Base-by-base conservation (phyloP, 192 early-diverging fungal genomes). In the Backusella morwellensis region DNA sequence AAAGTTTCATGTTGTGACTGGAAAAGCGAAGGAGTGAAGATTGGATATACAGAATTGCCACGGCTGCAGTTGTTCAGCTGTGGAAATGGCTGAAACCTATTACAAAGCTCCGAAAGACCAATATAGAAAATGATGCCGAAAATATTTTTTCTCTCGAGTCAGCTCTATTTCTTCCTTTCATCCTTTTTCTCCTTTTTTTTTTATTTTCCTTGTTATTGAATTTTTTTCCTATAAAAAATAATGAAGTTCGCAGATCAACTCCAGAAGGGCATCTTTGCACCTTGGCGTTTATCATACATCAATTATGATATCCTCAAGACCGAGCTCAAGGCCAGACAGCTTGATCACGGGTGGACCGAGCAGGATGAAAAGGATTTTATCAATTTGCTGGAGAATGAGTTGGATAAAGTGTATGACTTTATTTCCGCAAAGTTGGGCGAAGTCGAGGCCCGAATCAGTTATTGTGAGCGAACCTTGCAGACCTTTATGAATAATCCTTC, bases 241-340 rank as follows among this genome's bases (percentile, higher is more conserved):
- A 97, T 97, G 96, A 97, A 97, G 85, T 97, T 95, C 86, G 96
- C 95, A 54, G 86, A 86, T 68, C 92, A 94, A 82, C 87, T 97
- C 32, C 77, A 90, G 52, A 86, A 88, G n/a, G 82, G 86, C 52
- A 86, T 93, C 36, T 91, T 92, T 70, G 81, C 85, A 3, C 90
- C 93, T 75, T 97, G 96, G 96, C 85, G 87, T 72, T 91, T 94
- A 74, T 94, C 91, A 75, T 95, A 95, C 77, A 85, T 95, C 44
- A 90, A 92, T 74, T 97, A 98, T 76, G 88, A 95, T 75, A 91
- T 88, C 9, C 87, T 97, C 54, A 98, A 98, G 83, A 91, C 87
- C 29, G 91, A 92, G 71, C 90, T 98, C 35, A 96, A 97, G 81
- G 86, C 72, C 19, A 86, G 93, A 19, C 77, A 88, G 14, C 83